Percentiles rank a stretch among this genome's conserved stretches.
Evolutionary conservation across 805 yeast genomes (phyloP).

Genomic region (Teunomyces atbi): DNA sequence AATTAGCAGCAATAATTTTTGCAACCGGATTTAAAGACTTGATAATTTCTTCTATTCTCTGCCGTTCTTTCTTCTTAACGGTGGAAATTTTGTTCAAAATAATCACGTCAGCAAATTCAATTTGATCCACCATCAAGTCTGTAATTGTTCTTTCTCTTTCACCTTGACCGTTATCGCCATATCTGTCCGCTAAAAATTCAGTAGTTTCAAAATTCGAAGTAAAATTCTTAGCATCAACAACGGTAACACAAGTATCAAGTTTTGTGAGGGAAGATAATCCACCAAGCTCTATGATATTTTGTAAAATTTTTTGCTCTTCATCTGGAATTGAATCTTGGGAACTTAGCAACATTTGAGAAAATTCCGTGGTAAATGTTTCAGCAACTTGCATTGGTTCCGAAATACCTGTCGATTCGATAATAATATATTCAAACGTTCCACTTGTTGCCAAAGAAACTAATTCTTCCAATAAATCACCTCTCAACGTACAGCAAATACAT

Average conservation of each 20-base stretch:
- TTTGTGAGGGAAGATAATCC: conserved; percentile 39
- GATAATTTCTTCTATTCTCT: conserved; percentile 31
- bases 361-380: conserved; percentile 46
- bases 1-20: conserved; percentile 33
- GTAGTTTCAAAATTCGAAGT: conserved; percentile 42
- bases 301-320: conserved; percentile 17
- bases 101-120: conserved; percentile 47
- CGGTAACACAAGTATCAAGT: conserved; percentile 48
- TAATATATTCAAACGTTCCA: conserved; percentile 39
- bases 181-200: conserved; percentile 40
- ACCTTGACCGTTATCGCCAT: conserved; percentile 37
- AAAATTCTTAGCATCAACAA: conserved; percentile 44
- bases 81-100: conserved; percentile 38
- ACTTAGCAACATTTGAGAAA: conserved; percentile 31
- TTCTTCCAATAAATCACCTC: conserved; percentile 47
- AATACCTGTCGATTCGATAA: conserved; percentile 48
- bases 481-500: conserved; percentile 47
- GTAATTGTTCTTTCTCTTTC: conserved; percentile 46
- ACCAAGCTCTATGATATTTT: conserved; percentile 33
- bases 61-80: conserved; percentile 22
- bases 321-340: conserved; percentile 17
- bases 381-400: conserved; percentile 53
- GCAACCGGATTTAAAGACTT: conserved; percentile 43
- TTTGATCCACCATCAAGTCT: conserved; percentile 46
- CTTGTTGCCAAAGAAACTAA: conserved; percentile 32